Evolutionary conservation across 768 basidiomycete species (phyloP).

Genomic region (Mycena chlorophos): DNA sequence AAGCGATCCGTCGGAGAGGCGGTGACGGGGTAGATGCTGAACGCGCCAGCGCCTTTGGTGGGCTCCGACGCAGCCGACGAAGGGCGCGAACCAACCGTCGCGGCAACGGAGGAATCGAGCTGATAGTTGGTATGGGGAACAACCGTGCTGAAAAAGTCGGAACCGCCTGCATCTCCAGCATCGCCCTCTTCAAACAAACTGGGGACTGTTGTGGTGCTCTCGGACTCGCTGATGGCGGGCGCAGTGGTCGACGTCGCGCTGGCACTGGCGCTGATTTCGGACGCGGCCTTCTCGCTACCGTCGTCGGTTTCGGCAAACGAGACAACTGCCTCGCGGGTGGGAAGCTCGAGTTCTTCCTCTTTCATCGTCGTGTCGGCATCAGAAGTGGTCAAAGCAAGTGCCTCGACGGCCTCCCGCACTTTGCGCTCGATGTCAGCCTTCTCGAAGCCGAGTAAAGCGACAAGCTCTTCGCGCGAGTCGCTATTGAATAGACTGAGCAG

Average conservation of each 20-base stretch:
- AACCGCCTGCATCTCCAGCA: slow-evolving; percentile 41
- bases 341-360: slow-evolving; percentile 42
- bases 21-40: slow-evolving; percentile 86
- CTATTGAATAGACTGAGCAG: slow-evolving; percentile 86
- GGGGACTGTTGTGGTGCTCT: slow-evolving; percentile 77
- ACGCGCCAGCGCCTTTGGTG: slow-evolving; percentile 70
- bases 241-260: slow-evolving; percentile 57
- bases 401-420: slow-evolving; percentile 81
- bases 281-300: slow-evolving; percentile 62
- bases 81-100: slow-evolving; percentile 89
- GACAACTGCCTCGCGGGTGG: slow-evolving; percentile 70
- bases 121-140: slow-evolving; percentile 81
- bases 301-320: slow-evolving; percentile 80
- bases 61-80: slow-evolving; percentile 77
- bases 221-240: slow-evolving; percentile 60
- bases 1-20: slow-evolving; percentile 87
- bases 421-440: slow-evolving; percentile 79
- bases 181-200: slow-evolving; percentile 88
- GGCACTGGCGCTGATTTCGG: slow-evolving; percentile 60
- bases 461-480: slow-evolving; percentile 86
- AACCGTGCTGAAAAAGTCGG: slow-evolving; percentile 89
- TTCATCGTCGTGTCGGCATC: slow-evolving; percentile 33
- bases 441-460: slow-evolving; percentile 89
- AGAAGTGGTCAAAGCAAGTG: slow-evolving; percentile 51
- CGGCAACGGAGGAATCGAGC: slow-evolving; percentile 88